Evolutionary conservation across 306 rosid genomes (phyloP), one percentile per base, ranked within the genome.

Genomic region (Cicer cuneatum): DNA sequence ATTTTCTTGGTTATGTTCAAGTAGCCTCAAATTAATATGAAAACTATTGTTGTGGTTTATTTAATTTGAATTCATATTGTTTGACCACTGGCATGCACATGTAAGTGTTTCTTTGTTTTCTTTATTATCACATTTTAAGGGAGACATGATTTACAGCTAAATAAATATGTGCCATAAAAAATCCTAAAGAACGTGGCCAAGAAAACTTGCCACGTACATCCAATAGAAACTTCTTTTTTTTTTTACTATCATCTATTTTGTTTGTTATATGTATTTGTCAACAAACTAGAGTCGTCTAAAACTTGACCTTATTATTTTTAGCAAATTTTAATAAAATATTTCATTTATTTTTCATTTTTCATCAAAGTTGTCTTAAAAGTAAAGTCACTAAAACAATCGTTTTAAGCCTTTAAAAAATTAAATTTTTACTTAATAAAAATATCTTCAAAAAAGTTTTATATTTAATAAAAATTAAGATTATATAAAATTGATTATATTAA

Each of bases 81-180:
- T 37, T 15, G 24, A 8, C 64, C 66, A 49, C 80, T 61, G 2
- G 15, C 66, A 46, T 64, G 71, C 78, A 81, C 75, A 71, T 81
- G 74, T 21, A 65, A 54, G 64, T 71, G 74, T 69, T 45, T 43
- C 53, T 51, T n/a, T 75, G 72, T 70, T 21, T 66, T 38, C 10
- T 72, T 45, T 56, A 5, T 35, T 56, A 5, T 80, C 11, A 37
- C 48, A 68, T 51, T 69, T 52, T 42, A 61, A 62, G 66, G 19
- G 40, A 68, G 18, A 81, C 56, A 69, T 52, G 59, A 70, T 37
- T 61, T 35, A 9, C 29, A 63, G 39, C 46, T 43, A 12, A 64
- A 48, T 21, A 10, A 67, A 45, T 46, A 12, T 39, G 41, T 45
- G 58, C 7, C 4, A 71, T 24, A 33, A 5, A 66, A 43, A 71